phyloP scores from a whole-genome alignment of 805 yeast genomes.

The Cephaloascus fragrans region DNA sequence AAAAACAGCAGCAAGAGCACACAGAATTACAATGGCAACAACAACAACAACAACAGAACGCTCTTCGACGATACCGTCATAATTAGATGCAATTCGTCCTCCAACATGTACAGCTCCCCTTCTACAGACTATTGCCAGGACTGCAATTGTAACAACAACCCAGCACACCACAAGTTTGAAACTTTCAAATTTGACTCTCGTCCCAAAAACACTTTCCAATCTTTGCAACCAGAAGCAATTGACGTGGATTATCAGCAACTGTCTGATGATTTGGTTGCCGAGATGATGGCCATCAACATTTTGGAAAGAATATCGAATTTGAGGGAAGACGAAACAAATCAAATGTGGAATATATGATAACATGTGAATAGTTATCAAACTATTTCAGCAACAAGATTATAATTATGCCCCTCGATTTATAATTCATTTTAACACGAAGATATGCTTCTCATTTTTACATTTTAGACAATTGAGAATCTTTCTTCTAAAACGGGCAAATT shows the following conservation, averaged over 20 bases:
- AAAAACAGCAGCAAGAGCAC: too few species aligned
- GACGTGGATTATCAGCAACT: too few species aligned
- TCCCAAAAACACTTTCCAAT: background rate
- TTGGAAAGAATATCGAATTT: too few species aligned
- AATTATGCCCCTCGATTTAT: too few species aligned
- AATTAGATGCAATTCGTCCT: background rate
- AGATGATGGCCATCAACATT: background rate
- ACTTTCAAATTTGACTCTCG: background rate
- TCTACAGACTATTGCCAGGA: background rate
- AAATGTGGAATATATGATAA: background rate
- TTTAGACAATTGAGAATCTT: too few species aligned
- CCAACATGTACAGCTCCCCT: background rate
- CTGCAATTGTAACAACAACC: background rate
- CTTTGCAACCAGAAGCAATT: background rate
- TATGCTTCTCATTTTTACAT: too few species aligned
- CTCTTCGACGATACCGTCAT: too few species aligned
- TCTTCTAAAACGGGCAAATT: too few species aligned
- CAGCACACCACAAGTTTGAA: background rate
- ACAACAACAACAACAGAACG: too few species aligned
- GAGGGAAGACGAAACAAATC: background rate
- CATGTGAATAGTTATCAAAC: too few species aligned
- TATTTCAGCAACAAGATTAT: too few species aligned
- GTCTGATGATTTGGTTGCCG: background rate
- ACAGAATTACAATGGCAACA: background rate
- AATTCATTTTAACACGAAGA: too few species aligned